phyloP scores from a whole-genome alignment of 2,329 filamentous ascomycete genomes.

The Plenodomus lindquistii region DNA sequence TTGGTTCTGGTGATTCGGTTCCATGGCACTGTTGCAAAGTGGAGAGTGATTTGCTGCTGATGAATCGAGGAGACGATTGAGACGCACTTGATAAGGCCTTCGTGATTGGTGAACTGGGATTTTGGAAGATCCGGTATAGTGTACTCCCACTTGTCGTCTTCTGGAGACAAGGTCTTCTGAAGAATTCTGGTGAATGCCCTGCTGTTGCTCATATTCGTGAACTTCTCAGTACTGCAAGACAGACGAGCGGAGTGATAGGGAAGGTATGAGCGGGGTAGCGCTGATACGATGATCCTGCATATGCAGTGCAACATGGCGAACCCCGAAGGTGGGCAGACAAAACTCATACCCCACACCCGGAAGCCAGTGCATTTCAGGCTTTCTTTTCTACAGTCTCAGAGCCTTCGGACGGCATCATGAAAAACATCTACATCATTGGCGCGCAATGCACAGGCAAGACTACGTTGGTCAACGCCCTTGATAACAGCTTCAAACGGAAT shows the following conservation, averaged over 20 bases:
- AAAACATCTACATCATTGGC: slow-evolving; percentile 49
- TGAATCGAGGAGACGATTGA: slow-evolving; percentile 25
- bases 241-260: neutral
- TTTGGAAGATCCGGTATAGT: slow-evolving; percentile 27
- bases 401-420: too few species aligned
- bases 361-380: too few species aligned
- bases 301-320: neutral
- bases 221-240: neutral
- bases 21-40: slow-evolving; percentile 26
- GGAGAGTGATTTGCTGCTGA: slow-evolving; percentile 29
- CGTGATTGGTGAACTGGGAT: slow-evolving; percentile 11
- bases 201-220: slow-evolving; percentile 9
- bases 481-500: slow-evolving; percentile 15
- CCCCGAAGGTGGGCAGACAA: too few species aligned
- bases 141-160: slow-evolving; percentile 34
- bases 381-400: too few species aligned
- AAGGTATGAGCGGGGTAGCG: neutral
- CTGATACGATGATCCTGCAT: neutral
- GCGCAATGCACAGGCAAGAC: slow-evolving; percentile 54
- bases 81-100: slow-evolving; percentile 34
- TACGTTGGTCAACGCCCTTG: slow-evolving; percentile 47
- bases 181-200: slow-evolving; percentile 19
- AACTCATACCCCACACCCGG: too few species aligned
- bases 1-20: slow-evolving; percentile 41
- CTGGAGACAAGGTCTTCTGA: slow-evolving; percentile 21